Evolutionary conservation across 2,329 filamentous ascomycete genomes (phyloP).

Genomic region (Stachybotrys elegans): DNA sequence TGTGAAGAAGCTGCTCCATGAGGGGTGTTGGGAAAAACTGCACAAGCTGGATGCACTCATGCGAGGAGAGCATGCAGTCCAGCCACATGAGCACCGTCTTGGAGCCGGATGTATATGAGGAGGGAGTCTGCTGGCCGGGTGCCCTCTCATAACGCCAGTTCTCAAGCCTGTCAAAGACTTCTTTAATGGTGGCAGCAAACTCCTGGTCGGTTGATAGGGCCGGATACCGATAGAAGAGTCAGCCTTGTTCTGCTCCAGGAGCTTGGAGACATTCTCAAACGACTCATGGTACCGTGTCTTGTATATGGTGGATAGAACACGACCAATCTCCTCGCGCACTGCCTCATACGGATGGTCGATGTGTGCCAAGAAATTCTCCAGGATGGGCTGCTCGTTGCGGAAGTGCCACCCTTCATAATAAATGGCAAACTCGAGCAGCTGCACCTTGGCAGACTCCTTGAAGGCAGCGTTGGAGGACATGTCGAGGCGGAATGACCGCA

Average conservation of each 20-base stretch:
- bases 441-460: conserved; percentile 96
- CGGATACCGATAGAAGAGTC: conserved; percentile 78
- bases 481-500: conserved; percentile 83
- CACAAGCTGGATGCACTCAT: conserved; percentile 87
- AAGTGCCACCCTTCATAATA: conserved; percentile 94
- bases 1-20: conserved; percentile 90
- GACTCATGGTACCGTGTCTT: conserved; percentile 92
- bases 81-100: conserved; percentile 97
- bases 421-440: conserved; percentile 82
- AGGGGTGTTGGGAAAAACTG: conserved; percentile 87
- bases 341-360: conserved; percentile 98
- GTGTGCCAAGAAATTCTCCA: conserved; percentile 83
- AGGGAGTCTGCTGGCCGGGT: conserved; percentile 87
- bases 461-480: conserved; percentile 96
- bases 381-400: conserved; percentile 79
- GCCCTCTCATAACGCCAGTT: conserved; percentile 80
- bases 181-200: conserved; percentile 65
- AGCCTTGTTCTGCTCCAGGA: conserved; percentile 74
- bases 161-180: conserved; percentile 76
- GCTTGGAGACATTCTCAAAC: conserved; percentile 69
- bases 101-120: conserved; percentile 89
- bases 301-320: conserved; percentile 82
- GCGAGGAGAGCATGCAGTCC: conserved; percentile 82
- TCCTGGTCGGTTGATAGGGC: conserved; percentile 75
- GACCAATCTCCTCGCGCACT: conserved; percentile 89